Base-by-base conservation (phyloP, 1,284 basidiomycete species). In the Somion occarium region DNA sequence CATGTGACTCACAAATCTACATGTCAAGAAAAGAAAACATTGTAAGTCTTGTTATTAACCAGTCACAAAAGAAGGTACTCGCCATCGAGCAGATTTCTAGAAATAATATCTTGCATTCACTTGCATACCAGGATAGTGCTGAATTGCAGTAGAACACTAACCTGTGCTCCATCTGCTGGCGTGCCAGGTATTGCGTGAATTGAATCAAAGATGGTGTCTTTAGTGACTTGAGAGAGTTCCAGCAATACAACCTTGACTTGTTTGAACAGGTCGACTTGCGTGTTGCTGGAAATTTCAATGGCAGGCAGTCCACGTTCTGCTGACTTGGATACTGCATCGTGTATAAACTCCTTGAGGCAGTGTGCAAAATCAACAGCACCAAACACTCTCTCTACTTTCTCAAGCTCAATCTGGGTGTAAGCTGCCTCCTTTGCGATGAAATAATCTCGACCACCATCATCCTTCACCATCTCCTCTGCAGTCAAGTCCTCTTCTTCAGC, bases 171-270 rank as follows among this genome's bases (percentile, higher is more conserved):
- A n/a, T 13, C 5, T 11, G 38, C 25, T 34, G 45, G 24, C 22
- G 26, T 24, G 18, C 23, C n/a, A 12, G 38, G 45, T 30, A 27
- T 51, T 24, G 53, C 53, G 19, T 42, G 53, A 12, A 54, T 22
- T n/a, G 45, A 22, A 20, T 46, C 7, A 26, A 39, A 38, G 9
- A 15, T 18, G 12, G 39, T 13, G 5, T 23, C 5, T 7, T 15
- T 13, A 11, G n/a, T 23, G 24, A 48, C 42, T 25, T 45, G 50
- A 7, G 18, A 18, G 38, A 52, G 52, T 38, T 43, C 46, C 2
- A 43, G 41, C 7, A 41, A 43, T 15, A 38, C 18, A 20, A 52
- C n/a, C 37, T 50, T 52, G 18, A 55, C 41, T 48, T 55, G 53
- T 30, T 52, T 55, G 44, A 49, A n/a, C n/a, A n/a, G n/a, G n/a